Evolutionary conservation across 768 basidiomycete species (phyloP), one percentile per base, ranked within the genome.

Genomic region (Collybia sordida): DNA sequence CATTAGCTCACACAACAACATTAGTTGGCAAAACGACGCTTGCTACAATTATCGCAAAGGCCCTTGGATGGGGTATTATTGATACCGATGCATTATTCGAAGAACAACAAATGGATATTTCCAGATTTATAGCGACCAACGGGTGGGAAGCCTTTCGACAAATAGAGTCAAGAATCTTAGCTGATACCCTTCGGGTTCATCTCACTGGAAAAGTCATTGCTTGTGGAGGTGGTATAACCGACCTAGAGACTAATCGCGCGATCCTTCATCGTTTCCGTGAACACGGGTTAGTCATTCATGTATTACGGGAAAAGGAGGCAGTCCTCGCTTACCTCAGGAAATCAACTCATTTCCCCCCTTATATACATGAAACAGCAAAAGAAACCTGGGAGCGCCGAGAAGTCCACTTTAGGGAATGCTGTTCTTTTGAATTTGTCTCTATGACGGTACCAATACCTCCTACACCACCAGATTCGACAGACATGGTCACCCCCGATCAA

Each of bases 161-260:
- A 15, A 80, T 78, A n/a, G 90, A 92, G 67, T 72, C 80, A 0
- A 77, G 76, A 17, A 72, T 82, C 42, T 69, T 91, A 23, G 64
- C 72, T 9, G 72, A 82, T 35, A 69, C 88, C 38, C 71, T 89
- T 15, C 72, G 71, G 5, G 73, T 75, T 44, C 63, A 70, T 15
- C 73, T 72, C n/a, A 74, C 73, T 7, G 68, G 69, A 15, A 80
- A 84, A 64, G 71, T 90, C 47, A 77, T 92, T 59, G 85, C 84
- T 47, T 81, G 89, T 22, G 88, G 90, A 1, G 88, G 89, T 2
- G 88, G 90, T 2, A 76, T 90, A 44, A 85, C 90, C 35, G 90
- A 92, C 63, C 82, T 78, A 0, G 76, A 82, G 1, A 73, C 68
- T 21, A 85, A 86, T n/a, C 72, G 88, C 11, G 70, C 79, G 4